These are phyloP conservation scores for Aspergillus ochraceoroseus DNA, from an alignment of 2,329 filamentous ascomycete genomes.

Conservation along the genomic window DNA sequence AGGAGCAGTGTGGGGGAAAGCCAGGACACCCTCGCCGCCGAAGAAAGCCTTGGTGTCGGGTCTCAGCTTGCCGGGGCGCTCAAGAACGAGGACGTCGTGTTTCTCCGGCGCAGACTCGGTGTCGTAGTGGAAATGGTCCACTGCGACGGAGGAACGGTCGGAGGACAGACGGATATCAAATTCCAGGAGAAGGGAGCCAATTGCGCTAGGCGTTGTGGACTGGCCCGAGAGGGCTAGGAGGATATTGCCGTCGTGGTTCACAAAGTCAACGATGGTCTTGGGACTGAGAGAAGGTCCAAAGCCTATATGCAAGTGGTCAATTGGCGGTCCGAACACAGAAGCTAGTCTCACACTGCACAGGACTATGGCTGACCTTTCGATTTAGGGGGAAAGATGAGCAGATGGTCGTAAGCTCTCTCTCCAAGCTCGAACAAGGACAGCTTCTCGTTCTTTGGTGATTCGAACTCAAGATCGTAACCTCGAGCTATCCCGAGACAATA, in stretches of 20 bases:
- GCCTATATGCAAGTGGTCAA: constrained; percentile 49
- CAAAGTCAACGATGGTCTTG: constrained; percentile 79
- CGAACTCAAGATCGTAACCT: constrained; percentile 74
- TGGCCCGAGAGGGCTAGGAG: constrained; percentile 75
- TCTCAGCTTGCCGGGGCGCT: constrained; percentile 61
- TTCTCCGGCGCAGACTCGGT: constrained; percentile 67
- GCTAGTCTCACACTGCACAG: neutral
- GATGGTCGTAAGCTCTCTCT: constrained; percentile 83
- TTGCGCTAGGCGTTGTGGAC: constrained; percentile 62
- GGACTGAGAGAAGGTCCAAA: constrained; percentile 85
- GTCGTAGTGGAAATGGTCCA: constrained; percentile 97
- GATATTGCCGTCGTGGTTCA: constrained; percentile 88
- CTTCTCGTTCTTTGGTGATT: constrained; percentile 74
- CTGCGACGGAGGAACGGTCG: constrained; percentile 77
- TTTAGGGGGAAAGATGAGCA: constrained; percentile 82
- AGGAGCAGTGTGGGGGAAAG: constrained; percentile 75
- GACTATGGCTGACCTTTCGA: constrained; percentile 63
- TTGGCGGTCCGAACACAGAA: constrained; percentile 14
- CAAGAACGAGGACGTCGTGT: constrained; percentile 82
- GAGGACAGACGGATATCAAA: constrained; percentile 82
- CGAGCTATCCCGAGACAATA: constrained; percentile 55
- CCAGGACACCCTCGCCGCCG: constrained; percentile 62
- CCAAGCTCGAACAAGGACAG: constrained; percentile 79
- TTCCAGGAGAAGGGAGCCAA: constrained; percentile 76
- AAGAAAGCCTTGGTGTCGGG: constrained; percentile 74